phyloP scores from a whole-genome alignment of 2,329 filamentous ascomycete genomes.

The Paramyrothecium sp. region DNA sequence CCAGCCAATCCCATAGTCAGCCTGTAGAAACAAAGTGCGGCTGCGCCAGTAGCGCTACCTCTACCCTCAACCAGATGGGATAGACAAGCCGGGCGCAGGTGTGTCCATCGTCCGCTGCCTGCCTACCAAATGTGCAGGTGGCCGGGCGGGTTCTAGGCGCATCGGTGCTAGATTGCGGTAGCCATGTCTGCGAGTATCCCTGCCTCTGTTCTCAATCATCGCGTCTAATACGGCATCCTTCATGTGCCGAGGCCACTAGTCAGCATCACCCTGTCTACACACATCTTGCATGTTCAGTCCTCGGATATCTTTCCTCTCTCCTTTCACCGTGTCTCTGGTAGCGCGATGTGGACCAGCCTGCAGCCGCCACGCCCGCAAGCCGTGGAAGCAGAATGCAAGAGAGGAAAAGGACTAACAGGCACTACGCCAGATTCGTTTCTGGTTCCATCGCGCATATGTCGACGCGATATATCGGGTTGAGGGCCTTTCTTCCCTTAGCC shows the following conservation, averaged over 20 bases:
- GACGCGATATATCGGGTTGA: not conserved
- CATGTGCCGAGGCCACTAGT: not conserved
- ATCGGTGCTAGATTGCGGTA: not conserved
- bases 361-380: not conserved
- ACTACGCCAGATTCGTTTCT: not conserved
- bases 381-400: not conserved
- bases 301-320: not conserved
- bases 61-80: constrained; percentile 6
- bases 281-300: not conserved
- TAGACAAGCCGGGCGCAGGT: too few species aligned
- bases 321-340: not conserved
- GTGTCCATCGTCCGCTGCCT: not conserved
- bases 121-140: not conserved
- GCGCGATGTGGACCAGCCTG: not conserved
- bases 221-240: not conserved
- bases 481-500: not conserved
- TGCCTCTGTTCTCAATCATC: not conserved
- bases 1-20: constrained; percentile 5
- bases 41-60: constrained; percentile 15
- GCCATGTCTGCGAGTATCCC: not conserved
- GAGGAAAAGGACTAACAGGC: not conserved
- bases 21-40: constrained; percentile 10
- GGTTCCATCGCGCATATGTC: not conserved
- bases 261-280: not conserved
- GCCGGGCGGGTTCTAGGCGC: not conserved